A percentile compares a stretch with the other conserved stretches of the same genome.
phyloP scores from a whole-genome alignment of 2,329 filamentous ascomycete genomes.

The Xylariaceae sp. region DNA sequence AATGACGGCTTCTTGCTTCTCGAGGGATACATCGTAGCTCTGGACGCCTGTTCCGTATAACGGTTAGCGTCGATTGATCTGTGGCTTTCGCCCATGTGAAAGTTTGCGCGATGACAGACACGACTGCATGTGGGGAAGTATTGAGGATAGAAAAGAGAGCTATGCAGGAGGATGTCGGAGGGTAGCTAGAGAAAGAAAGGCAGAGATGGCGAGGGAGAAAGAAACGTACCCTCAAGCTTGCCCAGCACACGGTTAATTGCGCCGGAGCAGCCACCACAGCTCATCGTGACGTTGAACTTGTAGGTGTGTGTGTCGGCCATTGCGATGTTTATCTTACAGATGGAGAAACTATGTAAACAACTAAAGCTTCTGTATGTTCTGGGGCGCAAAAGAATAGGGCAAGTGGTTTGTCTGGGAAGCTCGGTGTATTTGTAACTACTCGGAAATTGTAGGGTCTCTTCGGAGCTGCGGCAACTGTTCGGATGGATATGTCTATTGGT shows the following conservation, averaged over 20 bases:
- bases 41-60: conserved; percentile 71
- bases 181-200: neutral
- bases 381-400: too few species aligned
- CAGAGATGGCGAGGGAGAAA: neutral
- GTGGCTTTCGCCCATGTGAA: too few species aligned
- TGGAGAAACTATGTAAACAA: conserved; percentile 13
- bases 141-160: neutral
- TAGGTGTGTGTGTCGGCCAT: conserved; percentile 88
- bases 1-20: conserved; percentile 81
- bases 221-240: conserved; percentile 81
- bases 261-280: conserved; percentile 93
- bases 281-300: conserved; percentile 95
- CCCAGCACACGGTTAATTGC: conserved; percentile 90
- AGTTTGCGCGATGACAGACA: too few species aligned
- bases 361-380: too few species aligned
- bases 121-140: neutral
- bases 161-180: neutral
- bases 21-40: conserved; percentile 84
- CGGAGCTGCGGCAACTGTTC: too few species aligned
- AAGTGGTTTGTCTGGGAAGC: too few species aligned
- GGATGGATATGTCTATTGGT: conserved; percentile 6
- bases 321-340: conserved; percentile 32
- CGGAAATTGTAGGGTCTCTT: too few species aligned
- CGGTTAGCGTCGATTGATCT: conserved; percentile 2
- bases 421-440: too few species aligned